Evolutionary conservation across 768 basidiomycete genomes (phyloP).

Genomic region (Tylopilus plumbeoviolaceoides): DNA sequence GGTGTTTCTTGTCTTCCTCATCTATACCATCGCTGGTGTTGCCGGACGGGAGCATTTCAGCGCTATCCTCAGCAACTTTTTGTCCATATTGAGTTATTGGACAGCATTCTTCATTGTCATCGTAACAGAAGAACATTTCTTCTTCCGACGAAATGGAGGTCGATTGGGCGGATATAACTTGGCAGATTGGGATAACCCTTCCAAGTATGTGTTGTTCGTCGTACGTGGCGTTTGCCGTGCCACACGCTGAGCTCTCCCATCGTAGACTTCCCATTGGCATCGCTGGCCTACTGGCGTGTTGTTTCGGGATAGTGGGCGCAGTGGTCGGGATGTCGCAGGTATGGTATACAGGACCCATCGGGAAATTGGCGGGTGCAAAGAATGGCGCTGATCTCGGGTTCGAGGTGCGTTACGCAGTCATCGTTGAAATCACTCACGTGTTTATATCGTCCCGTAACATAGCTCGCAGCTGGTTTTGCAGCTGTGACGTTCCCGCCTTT

Average conservation of each 20-base stretch:
- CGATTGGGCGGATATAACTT: constrained; percentile 49
- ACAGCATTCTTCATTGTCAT: constrained; percentile 44
- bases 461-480: constrained; percentile 45
- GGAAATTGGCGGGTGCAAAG: constrained; percentile 34
- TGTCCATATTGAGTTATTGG: constrained; percentile 45
- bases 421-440: neutral
- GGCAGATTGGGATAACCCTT: constrained; percentile 42
- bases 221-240: neutral
- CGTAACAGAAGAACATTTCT: constrained; percentile 42
- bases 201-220: constrained; percentile 26
- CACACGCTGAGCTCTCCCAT: neutral
- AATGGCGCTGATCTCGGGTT: constrained; percentile 54
- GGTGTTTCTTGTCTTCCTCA: constrained; percentile 38
- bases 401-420: constrained; percentile 33
- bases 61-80: constrained; percentile 39
- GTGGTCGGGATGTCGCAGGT: constrained; percentile 51
- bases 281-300: constrained; percentile 45
- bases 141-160: constrained; percentile 40
- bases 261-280: constrained; percentile 43
- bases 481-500: constrained; percentile 45
- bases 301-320: constrained; percentile 45
- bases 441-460: neutral
- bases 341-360: constrained; percentile 53
- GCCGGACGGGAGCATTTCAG: constrained; percentile 44
- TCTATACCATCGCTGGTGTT: constrained; percentile 39